phyloP scores from a whole-genome alignment of 2,329 filamentous ascomycete genomes.

The Juglanconis sp. region DNA sequence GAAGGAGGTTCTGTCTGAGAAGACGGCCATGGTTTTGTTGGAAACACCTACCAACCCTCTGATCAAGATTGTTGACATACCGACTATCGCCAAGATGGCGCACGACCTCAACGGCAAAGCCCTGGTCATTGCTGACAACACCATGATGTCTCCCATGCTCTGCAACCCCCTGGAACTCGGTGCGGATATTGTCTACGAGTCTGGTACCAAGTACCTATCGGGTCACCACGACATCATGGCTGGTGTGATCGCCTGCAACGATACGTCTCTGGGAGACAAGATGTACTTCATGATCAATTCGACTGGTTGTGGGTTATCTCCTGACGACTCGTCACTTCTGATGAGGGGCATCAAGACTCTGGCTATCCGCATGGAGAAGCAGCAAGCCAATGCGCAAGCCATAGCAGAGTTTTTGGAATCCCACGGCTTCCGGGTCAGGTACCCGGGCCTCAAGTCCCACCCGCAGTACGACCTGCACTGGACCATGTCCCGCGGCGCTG shows the following conservation, averaged over 20 bases:
- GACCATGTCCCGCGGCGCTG: constrained; percentile 90
- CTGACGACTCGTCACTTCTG: constrained; percentile 93
- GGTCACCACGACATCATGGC: constrained; percentile 99
- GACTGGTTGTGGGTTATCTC: constrained; percentile 88
- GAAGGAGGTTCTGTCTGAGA: constrained; percentile 63
- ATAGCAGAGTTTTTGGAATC: constrained; percentile 91
- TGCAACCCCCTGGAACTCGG: constrained; percentile 91
- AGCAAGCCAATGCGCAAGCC: constrained; percentile 84
- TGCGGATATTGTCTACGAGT: constrained; percentile 95
- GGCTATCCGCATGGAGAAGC: constrained; percentile 97
- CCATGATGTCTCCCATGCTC: constrained; percentile 95
- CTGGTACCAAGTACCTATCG: constrained; percentile 94
- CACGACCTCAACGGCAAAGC: constrained; percentile 76
- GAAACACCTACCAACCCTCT: constrained; percentile 97
- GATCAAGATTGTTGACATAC: constrained; percentile 96
- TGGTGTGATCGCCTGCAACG: constrained; percentile 89
- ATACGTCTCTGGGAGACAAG: constrained; percentile 75
- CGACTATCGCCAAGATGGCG: constrained; percentile 69
- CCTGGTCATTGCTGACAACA: constrained; percentile 93
- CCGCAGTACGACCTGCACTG: constrained; percentile 95
- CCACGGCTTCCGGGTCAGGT: constrained; percentile 91
- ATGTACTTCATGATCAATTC: constrained; percentile 97
- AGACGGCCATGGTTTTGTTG: constrained; percentile 92
- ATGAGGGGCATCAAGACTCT: constrained; percentile 96
- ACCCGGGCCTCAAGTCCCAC: constrained; percentile 89